Evolutionary conservation across 2,329 filamentous ascomycete genomes (phyloP), one percentile per base, ranked within the genome.

Genomic region (Pseudomassariella vexata): DNA sequence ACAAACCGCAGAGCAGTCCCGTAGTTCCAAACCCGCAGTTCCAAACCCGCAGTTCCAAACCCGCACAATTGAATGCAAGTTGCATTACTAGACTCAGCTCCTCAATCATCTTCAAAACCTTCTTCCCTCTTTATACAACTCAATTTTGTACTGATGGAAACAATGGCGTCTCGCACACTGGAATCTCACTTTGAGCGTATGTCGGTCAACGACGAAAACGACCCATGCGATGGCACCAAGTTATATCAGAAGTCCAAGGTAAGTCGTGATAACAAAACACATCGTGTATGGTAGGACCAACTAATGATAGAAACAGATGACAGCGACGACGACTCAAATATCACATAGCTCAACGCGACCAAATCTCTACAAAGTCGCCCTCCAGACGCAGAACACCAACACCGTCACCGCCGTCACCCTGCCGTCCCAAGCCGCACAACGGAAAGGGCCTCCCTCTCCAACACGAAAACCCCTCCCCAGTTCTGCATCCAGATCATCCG

Each of bases 141-240:
- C 30, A n/a, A n/a, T n/a, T n/a, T n/a, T n/a, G n/a, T n/a, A n/a
- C n/a, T n/a, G n/a, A 6, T 14, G 19, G 32, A 9, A 9, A 46
- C 41, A 38, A 79, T 90, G 84, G 77, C 89, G 43, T 76, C 84
- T 37, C 77, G 85, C 47, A 79, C 77, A 31, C 70, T 96, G 28
- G 90, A 95, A 65, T 70, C 84, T 62, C 85, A 85, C 49, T 86
- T 96, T 53, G 88, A 95, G 77, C 82, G 81, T 60, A 76, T 95
- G 64, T 82, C 85, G 14, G 85, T 95, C 41, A 82, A 85, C 48
- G 89, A 95, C 53, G 89, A 95, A 62, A 94, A 90, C 53, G 82
- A 86, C 37, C 61, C 66, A 19, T 63, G 63, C 34, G 69, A 76
- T 41, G 66, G 63, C 40, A 62, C 62, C 35, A 70, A 70, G 41